Conservation (phyloP, 176 grass and related monocot genomes). For the Areca catechu region DNA sequence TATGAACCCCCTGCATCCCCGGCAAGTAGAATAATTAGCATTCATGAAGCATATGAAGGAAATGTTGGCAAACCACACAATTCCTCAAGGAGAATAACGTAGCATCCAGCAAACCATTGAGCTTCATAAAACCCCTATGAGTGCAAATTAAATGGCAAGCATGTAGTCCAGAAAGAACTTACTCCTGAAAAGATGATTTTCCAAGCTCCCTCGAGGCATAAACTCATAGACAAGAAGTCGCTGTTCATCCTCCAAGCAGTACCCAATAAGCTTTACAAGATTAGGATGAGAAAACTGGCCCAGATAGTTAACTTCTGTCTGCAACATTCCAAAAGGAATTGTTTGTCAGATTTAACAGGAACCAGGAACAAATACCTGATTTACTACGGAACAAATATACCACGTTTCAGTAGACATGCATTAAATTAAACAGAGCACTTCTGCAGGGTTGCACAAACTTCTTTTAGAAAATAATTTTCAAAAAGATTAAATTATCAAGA, state of each 20-base stretch:
- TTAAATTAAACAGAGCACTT: too few relatives aligned
- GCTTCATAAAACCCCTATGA: too few relatives aligned
- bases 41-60: not conserved
- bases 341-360: not conserved
- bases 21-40: slow-evolving; percentile 2
- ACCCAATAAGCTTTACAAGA: slow-evolving; percentile 61
- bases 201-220: slow-evolving; percentile 77
- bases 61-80: too few relatives aligned
- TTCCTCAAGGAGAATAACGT: too few relatives aligned
- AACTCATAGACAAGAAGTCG: slow-evolving; percentile 83
- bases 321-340: slow-evolving; percentile 2
- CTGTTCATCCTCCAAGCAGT: slow-evolving; percentile 76
- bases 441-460: too few relatives aligned
- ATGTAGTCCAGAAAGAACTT: not conserved
- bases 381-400: not conserved
- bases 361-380: not conserved
- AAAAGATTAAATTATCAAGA: too few relatives aligned
- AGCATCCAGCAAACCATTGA: too few relatives aligned
- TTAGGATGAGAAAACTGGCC: slow-evolving; percentile 58
- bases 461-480: too few relatives aligned
- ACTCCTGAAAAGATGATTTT: slow-evolving; percentile 91
- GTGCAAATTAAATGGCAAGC: too few relatives aligned
- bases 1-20: slow-evolving; percentile 35
- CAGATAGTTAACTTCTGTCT: slow-evolving; percentile 81
- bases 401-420: too few relatives aligned